A percentile compares a stretch with the other conserved stretches of the same genome.
Evolutionary conservation across 306 rosid species (phyloP).

Genomic region (Vigna unguiculata): DNA sequence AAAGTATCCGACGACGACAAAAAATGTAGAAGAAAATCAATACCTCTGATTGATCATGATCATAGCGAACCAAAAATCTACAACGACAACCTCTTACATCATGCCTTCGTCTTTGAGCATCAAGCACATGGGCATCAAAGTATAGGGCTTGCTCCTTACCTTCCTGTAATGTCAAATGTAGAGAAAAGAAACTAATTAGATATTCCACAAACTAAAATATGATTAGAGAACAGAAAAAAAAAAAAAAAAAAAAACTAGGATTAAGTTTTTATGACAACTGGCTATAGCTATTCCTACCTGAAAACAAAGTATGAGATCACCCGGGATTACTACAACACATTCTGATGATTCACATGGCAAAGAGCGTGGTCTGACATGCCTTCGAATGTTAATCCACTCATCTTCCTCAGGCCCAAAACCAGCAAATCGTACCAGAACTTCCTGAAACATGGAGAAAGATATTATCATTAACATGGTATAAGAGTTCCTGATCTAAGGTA

Average conservation of each 20-base stretch:
- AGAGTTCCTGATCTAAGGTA: background rate
- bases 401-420: constrained; percentile 99
- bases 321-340: constrained; percentile 97
- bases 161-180: constrained; percentile 65
- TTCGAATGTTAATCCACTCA: constrained; percentile 90
- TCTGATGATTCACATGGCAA: constrained; percentile 98
- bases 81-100: constrained; percentile 99
- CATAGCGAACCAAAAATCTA: constrained; percentile 97
- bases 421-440: constrained; percentile 85
- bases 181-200: background rate
- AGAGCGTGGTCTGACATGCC: constrained; percentile 90
- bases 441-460: constrained; percentile 64
- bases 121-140: constrained; percentile 97
- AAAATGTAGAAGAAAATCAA: constrained; percentile 30
- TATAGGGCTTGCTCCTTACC: constrained; percentile 99
- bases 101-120: constrained; percentile 97
- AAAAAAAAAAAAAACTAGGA: background rate
- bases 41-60: constrained; percentile 98
- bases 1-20: constrained; percentile 4
- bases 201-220: constrained; percentile 5
- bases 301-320: constrained; percentile 95
- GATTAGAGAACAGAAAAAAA: constrained; percentile 9
- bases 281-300: constrained; percentile 65
- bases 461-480: background rate
- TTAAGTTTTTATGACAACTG: constrained; percentile 36